A percentile compares a stretch with the other conserved stretches of the same genome.
Evolutionary conservation across 1,284 basidiomycete genomes (phyloP).

Genomic region (Pseudozyma thailandica): DNA sequence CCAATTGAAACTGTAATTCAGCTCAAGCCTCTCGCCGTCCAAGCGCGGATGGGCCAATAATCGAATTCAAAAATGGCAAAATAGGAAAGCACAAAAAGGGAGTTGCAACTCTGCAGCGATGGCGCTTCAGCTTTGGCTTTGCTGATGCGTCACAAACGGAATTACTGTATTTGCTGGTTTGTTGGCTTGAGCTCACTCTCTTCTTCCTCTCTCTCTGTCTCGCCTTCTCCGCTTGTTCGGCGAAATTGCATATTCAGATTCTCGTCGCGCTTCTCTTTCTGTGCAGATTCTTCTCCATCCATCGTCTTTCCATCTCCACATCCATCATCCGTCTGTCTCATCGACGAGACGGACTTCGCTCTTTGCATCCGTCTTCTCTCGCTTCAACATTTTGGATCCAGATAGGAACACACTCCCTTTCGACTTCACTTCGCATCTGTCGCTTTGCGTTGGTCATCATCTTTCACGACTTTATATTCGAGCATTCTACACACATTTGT

Average conservation of each 20-base stretch:
- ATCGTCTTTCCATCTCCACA: neutral
- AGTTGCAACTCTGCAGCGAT: too few species aligned
- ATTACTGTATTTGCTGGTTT: too few species aligned
- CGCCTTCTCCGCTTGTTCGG: too few species aligned
- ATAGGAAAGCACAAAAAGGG: too few species aligned
- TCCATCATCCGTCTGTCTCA: neutral
- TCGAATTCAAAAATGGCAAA: too few species aligned
- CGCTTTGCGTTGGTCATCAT: neutral
- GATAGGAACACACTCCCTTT: neutral
- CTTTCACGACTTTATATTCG: neutral
- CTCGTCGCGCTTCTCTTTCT: slow-evolving; percentile 11
- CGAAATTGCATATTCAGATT: slow-evolving; percentile 6
- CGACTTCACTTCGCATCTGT: neutral
- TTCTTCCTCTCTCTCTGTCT: neutral
- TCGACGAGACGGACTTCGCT: neutral
- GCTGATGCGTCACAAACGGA: too few species aligned
- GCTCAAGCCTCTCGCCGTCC: neutral
- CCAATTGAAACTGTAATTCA: slow-evolving; percentile 6
- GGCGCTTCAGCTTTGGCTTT: too few species aligned
- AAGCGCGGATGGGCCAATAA: slow-evolving; percentile 2
- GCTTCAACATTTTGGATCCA: neutral
- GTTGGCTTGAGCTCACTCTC: neutral
- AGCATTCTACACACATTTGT: neutral
- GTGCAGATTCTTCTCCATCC: slow-evolving; percentile 11
- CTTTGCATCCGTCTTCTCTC: neutral